Base-by-base conservation (phyloP, 1,139 yeast species). In the Ashbya aceris region DNA sequence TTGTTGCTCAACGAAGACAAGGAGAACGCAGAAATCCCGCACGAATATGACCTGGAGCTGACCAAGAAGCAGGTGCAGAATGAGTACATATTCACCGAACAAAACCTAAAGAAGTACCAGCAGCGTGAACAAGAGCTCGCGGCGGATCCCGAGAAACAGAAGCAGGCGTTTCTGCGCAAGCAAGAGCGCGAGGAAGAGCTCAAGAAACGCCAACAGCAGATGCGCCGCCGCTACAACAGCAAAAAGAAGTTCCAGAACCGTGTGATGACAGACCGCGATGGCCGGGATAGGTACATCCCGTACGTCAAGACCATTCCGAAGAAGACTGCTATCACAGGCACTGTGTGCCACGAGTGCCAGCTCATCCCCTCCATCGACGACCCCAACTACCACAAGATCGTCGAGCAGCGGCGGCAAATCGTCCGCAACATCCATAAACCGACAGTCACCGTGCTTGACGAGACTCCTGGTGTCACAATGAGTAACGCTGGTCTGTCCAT, bases 301-400 rank as follows among this genome's bases (percentile, higher is more conserved):
- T 82, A 75, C 57, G 86, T 83, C 8, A 82, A 80, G 59, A 82
- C 91, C 2, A 83, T 83, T 44, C 93, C 94, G 0, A 83, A 87
- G 64, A 83, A 83, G 54, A 87, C 98, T 0, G 75, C 89, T 2
- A 65, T 91, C 37, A 75, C 79, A 17, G 99, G 98, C 28, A 84
- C 87, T 36, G 81, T 91, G 26, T 83, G 83, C 49, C 96, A 91
- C 60, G 99, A 91, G 62, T 86, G 96, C 62, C 85, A 82, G 54
- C 79, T 86, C 12, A 76, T 83, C 41, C 97, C 97, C 7, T 76
- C 86, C 5, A 74, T 79, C 53, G 68, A 69, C 40, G 95, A 86
- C 55, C 71, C 76, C 30, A 79, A 80, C 56, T 86, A 87, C 61
- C 66, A 70, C 41, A 76, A 77, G 44, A 73, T 74, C 51, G 68